Conservation (phyloP, 345 rosid genomes). For the Salix udensis region DNA sequence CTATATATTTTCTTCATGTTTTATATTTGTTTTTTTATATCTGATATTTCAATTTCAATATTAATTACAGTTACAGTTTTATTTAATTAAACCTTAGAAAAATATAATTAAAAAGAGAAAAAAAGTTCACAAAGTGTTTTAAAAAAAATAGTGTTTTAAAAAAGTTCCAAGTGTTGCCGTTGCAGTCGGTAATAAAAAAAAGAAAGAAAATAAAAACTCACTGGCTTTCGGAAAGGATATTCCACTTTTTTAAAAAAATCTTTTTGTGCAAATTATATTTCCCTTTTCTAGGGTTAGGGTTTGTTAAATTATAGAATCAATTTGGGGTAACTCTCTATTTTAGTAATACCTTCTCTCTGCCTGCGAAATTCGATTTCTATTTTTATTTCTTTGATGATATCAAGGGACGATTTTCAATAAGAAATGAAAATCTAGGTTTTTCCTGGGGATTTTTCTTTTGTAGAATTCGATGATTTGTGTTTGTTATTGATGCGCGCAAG, state of each 20-base stretch:
- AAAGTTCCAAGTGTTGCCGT: no score
- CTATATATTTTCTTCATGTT: no score
- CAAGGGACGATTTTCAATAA: not conserved
- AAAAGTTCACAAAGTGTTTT: no score
- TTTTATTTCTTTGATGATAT: not conserved
- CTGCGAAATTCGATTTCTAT: not conserved
- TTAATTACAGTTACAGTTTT: no score
- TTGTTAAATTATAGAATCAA: not conserved
- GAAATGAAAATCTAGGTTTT: not conserved
- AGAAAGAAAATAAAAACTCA: no score
- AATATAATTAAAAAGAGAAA: no score
- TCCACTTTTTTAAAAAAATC: not conserved
- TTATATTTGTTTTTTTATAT: no score
- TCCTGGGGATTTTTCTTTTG: not conserved
- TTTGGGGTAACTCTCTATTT: not conserved
- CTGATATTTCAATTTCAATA: no score
- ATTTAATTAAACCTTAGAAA: no score
- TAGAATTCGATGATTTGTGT: not conserved
- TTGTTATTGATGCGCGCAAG: not conserved
- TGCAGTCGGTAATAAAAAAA: no score
- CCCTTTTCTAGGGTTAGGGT: not conserved
- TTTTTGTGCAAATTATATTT: not conserved
- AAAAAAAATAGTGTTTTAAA: no score
- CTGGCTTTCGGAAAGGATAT: not conserved
- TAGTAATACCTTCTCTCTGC: not conserved